These are phyloP conservation scores for Tuber microsphaerosporum DNA, from an alignment of 495 filamentous ascomycete genomes.

Conservation along the genomic window DNA sequence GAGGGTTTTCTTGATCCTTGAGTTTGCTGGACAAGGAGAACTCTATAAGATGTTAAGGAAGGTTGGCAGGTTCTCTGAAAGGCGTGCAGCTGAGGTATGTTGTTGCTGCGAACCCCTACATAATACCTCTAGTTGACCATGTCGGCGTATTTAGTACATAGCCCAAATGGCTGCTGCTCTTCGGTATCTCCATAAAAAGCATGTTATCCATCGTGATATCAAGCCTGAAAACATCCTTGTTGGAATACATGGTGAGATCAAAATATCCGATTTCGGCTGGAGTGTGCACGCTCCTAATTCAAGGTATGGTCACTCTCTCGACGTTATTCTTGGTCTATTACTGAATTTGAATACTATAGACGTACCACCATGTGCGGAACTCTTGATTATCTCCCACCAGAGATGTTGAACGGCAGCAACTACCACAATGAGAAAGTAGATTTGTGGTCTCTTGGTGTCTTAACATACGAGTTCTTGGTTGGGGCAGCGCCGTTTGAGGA, in stretches of 20 bases:
- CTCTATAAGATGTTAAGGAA: slow-evolving; percentile 92
- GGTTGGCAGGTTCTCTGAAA: slow-evolving; percentile 84
- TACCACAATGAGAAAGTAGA: slow-evolving; percentile 94
- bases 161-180: slow-evolving; percentile 97
- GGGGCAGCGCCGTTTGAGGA: slow-evolving; percentile 97
- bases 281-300: slow-evolving; percentile 96
- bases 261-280: slow-evolving; percentile 98
- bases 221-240: slow-evolving; percentile 98
- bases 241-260: slow-evolving; percentile 96
- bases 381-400: slow-evolving; percentile 90
- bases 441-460: slow-evolving; percentile 86
- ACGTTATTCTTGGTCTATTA: neutral
- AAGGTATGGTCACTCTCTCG: slow-evolving; percentile 42
- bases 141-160: slow-evolving; percentile 59
- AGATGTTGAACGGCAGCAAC: slow-evolving; percentile 88
- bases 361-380: slow-evolving; percentile 95
- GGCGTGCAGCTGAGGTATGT: slow-evolving; percentile 65
- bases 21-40: slow-evolving; percentile 92
- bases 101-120: neutral
- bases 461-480: slow-evolving; percentile 94
- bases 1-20: slow-evolving; percentile 89
- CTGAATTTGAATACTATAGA: slow-evolving; percentile 13
- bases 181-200: slow-evolving; percentile 89
- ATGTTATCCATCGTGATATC: slow-evolving; percentile 97
- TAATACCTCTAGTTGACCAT: slow-evolving; percentile 9